Evolutionary conservation across 345 rosid genomes (phyloP).

Genomic region (Mangifera indica): DNA sequence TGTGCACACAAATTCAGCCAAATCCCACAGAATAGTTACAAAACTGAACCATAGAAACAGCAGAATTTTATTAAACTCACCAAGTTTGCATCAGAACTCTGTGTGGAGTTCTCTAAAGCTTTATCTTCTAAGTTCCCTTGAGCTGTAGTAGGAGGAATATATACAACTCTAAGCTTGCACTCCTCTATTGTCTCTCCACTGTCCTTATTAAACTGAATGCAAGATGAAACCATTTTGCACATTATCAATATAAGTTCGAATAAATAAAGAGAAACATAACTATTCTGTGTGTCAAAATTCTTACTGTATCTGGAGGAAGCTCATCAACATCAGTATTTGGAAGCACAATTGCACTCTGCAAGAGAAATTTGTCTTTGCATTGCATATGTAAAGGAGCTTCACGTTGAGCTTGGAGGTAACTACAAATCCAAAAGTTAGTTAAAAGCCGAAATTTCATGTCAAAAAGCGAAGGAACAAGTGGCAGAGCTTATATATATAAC

Average conservation of each 20-base stretch:
- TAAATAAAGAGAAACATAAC: background rate
- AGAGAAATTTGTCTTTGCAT: constrained; percentile 96
- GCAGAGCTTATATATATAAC: background rate
- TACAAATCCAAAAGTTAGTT: constrained; percentile 32
- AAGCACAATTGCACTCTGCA: constrained; percentile 79
- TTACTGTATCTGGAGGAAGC: constrained; percentile 80
- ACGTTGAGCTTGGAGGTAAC: constrained; percentile 92
- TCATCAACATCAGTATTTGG: constrained; percentile 80
- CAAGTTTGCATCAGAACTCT: constrained; percentile 50
- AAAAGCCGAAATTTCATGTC: constrained; percentile 2
- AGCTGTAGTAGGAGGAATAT: constrained; percentile 50
- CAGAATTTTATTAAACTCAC: constrained; percentile 45
- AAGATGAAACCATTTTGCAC: constrained; percentile 14
- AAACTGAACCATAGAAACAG: background rate
- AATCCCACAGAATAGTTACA: background rate
- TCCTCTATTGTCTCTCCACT: constrained; percentile 68
- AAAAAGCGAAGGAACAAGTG: constrained; percentile 10
- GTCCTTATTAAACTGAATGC: constrained; percentile 70
- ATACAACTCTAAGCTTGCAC: constrained; percentile 79
- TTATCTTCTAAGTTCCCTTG: constrained; percentile 56
- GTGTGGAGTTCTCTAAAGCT: constrained; percentile 39
- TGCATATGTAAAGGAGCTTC: constrained; percentile 85
- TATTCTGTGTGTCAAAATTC: constrained; percentile 23
- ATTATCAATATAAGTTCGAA: constrained; percentile 1
- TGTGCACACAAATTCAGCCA: constrained; percentile 1